phyloP scores from a whole-genome alignment of 176 grass and related monocot species.

The Rhipidocladum racemiflorum region DNA sequence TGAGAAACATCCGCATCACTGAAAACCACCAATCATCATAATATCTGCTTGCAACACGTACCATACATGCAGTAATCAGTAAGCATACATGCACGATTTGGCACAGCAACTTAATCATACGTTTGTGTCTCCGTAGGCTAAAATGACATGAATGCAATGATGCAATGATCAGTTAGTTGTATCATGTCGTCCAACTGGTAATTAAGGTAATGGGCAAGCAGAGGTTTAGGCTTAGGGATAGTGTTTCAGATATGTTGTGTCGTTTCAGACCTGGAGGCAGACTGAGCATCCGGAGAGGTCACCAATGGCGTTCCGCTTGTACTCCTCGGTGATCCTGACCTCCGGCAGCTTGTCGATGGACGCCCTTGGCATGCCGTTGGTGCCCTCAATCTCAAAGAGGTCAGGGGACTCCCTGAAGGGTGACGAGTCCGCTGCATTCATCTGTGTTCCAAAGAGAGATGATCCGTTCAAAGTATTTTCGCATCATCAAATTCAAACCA shows the following conservation, averaged over 20 bases:
- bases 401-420: slow-evolving; percentile 63
- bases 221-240: not conserved
- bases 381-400: slow-evolving; percentile 61
- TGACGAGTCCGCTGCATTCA: slow-evolving; percentile 58
- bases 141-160: not conserved
- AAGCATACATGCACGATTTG: not conserved
- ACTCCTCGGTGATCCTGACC: slow-evolving; percentile 56
- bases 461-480: not conserved
- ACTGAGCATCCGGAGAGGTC: slow-evolving; percentile 65
- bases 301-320: slow-evolving; percentile 44
- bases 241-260: not conserved
- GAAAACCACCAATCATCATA: not conserved
- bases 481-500: too few relatives aligned
- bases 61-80: not conserved
- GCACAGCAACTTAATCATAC: not conserved
- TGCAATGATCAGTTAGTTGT: not conserved
- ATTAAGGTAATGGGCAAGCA: not conserved
- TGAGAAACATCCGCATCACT: not conserved
- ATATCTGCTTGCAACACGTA: not conserved
- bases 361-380: slow-evolving; percentile 51
- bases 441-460: slow-evolving; percentile 32
- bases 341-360: slow-evolving; percentile 65
- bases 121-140: not conserved
- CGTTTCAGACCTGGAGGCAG: slow-evolving; percentile 66
- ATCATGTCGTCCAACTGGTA: not conserved